Base-by-base conservation (phyloP, 345 rosid species). In the Pistacia integerrima region DNA sequence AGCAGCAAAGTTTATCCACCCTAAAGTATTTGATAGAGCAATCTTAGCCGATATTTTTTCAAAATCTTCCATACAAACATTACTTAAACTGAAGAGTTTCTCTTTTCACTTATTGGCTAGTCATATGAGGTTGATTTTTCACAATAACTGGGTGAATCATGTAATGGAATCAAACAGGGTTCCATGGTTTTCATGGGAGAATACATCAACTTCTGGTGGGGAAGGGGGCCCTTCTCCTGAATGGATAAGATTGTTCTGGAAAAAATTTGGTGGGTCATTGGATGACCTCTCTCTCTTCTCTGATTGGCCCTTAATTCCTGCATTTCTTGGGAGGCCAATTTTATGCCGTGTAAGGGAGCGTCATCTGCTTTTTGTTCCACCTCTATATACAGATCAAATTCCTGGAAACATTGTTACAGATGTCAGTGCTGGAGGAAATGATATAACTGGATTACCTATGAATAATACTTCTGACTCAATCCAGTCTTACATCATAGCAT, bases 251-350 rank as follows among this genome's bases (percentile, higher is more conserved):
- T 89, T 91, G 74, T 94, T 94, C 77, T 94, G 98, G 98, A 92
- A 88, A 81, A 84, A 85, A 76, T 92, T 89, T 79, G 83, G 79
- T 78, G 89, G 88, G 68, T 88, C 94, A 56, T 79, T 80, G 25
- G 97, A 88, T 67, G 89, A 91, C 49, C 88, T 92, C 69, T 82
- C 87, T 55, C 88, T 90, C 68, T 94, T 92, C 76, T 85, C 90
- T 22, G 97, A 94, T 75, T 94, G 98, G 98, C 98, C 98, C 49
- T 76, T 94, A 69, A 87, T 94, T 86, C 98, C 98, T 88, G 97
- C 97, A 65, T 91, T 92, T 84, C 97, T 92, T 79, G 97, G 98
- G 54, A 86, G 97, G 83, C 89, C 94, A 59, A 85, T 92, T 70
- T 83, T 94, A 66, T 94, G 98, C 82, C 94, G 98, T 77, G 89